Evolutionary conservation across 352 stramenopile species (phyloP).

Genomic region (Pythium vanterpoolii): DNA sequence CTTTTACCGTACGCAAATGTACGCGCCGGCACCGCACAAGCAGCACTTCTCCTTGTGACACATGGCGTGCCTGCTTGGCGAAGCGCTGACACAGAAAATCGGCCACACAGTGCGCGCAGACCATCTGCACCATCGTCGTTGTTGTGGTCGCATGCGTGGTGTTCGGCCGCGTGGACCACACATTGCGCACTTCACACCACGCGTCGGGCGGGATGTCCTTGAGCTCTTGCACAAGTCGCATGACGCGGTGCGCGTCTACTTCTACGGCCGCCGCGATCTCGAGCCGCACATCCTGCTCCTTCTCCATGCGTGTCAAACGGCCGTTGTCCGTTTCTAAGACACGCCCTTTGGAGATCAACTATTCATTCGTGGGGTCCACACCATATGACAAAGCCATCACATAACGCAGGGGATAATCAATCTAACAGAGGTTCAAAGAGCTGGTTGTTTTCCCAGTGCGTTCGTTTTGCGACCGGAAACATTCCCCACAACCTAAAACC

Average conservation of each 20-base stretch:
- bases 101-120: constrained; percentile 43
- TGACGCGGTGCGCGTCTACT: constrained; percentile 31
- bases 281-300: constrained; percentile 38
- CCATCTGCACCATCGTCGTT: constrained; percentile 31
- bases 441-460: constrained; percentile 23
- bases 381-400: not conserved
- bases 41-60: constrained; percentile 52
- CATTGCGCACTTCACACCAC: constrained; percentile 49
- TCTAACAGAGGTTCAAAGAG: constrained; percentile 16
- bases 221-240: constrained; percentile 49
- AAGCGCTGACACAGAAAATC: constrained; percentile 66
- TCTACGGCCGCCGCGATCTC: constrained; percentile 39
- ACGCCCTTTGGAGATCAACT: constrained; percentile 15
- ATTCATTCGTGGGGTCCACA: constrained; percentile 9
- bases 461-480: constrained; percentile 1
- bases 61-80: constrained; percentile 32
- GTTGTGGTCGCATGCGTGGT: not conserved
- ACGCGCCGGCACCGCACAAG: constrained; percentile 43
- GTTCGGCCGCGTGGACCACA: constrained; percentile 5
- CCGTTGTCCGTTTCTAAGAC: not conserved
- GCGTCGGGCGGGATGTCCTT: constrained; percentile 36
- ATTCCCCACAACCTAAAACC: not conserved
- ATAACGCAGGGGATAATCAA: not conserved
- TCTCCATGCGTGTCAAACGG: not conserved
- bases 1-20: constrained; percentile 15